Conservation (phyloP, 768 basidiomycete genomes). For the Chalciporus sphaerocephalus region DNA sequence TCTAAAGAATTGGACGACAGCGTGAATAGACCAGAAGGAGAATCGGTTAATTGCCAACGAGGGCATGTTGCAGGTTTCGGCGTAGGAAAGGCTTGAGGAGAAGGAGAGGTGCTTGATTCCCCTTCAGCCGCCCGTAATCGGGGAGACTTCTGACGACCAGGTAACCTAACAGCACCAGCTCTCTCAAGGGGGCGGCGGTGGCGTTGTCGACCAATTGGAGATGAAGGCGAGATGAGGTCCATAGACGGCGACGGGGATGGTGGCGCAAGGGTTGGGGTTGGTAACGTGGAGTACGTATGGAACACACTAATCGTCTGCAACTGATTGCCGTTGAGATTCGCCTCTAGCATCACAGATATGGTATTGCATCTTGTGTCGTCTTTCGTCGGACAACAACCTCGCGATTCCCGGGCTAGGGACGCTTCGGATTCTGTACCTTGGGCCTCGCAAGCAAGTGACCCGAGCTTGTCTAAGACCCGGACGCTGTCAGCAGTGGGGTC, state of each 20-base stretch:
- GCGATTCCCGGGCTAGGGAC: slow-evolving; percentile 13
- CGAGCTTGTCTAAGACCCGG: neutral
- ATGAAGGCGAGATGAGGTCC: slow-evolving; percentile 21
- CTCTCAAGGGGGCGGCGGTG: slow-evolving; percentile 32
- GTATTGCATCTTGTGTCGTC: slow-evolving; percentile 10
- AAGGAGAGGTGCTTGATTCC: slow-evolving; percentile 9
- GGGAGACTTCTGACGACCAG: slow-evolving; percentile 25
- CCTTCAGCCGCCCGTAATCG: slow-evolving; percentile 15
- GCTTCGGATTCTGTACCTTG: slow-evolving; percentile 1
- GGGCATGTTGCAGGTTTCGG: neutral
- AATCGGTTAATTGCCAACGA: slow-evolving; percentile 16
- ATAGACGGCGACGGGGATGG: slow-evolving; percentile 29
- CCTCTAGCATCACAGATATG: slow-evolving; percentile 9
- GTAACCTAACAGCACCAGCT: slow-evolving; percentile 30
- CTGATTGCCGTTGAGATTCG: slow-evolving; percentile 20
- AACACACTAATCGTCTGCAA: slow-evolving; percentile 13
- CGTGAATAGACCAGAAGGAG: slow-evolving; percentile 4
- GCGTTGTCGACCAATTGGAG: slow-evolving; percentile 18
- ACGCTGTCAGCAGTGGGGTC: neutral
- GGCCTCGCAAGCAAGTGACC: neutral
- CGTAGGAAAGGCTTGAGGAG: slow-evolving; percentile 1
- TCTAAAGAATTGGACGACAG: slow-evolving; percentile 1
- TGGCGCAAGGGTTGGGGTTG: slow-evolving; percentile 25
- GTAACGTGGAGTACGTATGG: slow-evolving; percentile 26
- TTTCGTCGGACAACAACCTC: slow-evolving; percentile 5